Evolutionary conservation across 441 rosid genomes (phyloP).

Genomic region (Pelargonium exstipulatum): DNA sequence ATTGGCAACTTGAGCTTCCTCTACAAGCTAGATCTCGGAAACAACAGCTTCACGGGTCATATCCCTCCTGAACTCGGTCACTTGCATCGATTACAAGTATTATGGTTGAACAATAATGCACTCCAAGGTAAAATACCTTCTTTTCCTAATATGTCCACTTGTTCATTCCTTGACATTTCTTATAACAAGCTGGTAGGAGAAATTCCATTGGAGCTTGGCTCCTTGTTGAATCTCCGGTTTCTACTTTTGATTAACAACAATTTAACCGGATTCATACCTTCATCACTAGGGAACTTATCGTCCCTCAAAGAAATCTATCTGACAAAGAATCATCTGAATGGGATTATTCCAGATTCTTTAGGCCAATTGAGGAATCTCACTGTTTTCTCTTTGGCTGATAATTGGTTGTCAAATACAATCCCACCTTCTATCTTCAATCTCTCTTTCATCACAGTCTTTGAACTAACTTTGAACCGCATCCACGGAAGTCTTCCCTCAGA

Average conservation of each 20-base stretch:
- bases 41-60: conserved; percentile 8
- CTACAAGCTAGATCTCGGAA: neutral
- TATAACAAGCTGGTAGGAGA: conserved; percentile 9
- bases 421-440: conserved; percentile 31
- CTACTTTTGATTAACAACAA: neutral
- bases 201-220: conserved; percentile 2
- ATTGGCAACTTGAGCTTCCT: conserved; percentile 25
- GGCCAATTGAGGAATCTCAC: conserved; percentile 15
- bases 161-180: neutral
- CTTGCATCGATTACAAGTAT: too few relatives aligned
- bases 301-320: conserved; percentile 4
- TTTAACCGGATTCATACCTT: neutral
- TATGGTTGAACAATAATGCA: too few relatives aligned
- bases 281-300: conserved; percentile 17
- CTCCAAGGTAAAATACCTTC: too few relatives aligned
- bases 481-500: conserved; percentile 20
- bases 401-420: conserved; percentile 16
- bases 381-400: neutral
- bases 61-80: conserved; percentile 13
- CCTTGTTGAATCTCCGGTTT: neutral
- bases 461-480: conserved; percentile 10
- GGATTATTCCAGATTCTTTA: conserved; percentile 20
- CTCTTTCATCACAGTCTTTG: neutral
- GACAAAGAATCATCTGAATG: conserved; percentile 7
- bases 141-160: too few relatives aligned